Conservation (phyloP, 495 filamentous ascomycete species). For the Lophiotrema nucula region DNA sequence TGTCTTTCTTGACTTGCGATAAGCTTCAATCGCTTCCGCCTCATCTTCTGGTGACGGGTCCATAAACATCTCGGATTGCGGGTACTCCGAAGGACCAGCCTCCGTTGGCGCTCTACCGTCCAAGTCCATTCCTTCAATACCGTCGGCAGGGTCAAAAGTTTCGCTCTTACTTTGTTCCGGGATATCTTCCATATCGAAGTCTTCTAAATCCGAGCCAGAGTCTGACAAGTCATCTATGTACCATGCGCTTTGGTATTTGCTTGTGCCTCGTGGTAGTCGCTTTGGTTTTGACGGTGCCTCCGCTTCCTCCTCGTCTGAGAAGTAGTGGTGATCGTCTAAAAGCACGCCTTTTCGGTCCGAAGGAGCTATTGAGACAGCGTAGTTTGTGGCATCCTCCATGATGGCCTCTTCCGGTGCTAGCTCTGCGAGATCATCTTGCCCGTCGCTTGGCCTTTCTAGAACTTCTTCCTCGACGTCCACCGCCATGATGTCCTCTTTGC, state of each 20-base stretch:
- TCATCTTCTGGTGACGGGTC: slow-evolving; percentile 88
- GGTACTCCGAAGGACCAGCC: slow-evolving; percentile 75
- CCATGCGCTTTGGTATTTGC: slow-evolving; percentile 91
- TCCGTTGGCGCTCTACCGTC: slow-evolving; percentile 65
- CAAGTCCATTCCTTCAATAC: slow-evolving; percentile 63
- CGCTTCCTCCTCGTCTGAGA: slow-evolving; percentile 82
- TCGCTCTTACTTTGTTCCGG: slow-evolving; percentile 50
- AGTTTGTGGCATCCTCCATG: slow-evolving; percentile 65
- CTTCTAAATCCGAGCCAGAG: slow-evolving; percentile 78
- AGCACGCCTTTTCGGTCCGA: slow-evolving; percentile 74
- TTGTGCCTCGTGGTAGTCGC: slow-evolving; percentile 84
- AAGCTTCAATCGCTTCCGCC: slow-evolving; percentile 71
- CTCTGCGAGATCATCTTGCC: slow-evolving; percentile 77
- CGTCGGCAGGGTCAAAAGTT: slow-evolving; percentile 52
- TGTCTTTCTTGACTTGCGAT: slow-evolving; percentile 68
- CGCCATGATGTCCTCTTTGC: slow-evolving; percentile 65
- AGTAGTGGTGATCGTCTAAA: slow-evolving; percentile 96
- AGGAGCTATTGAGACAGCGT: slow-evolving; percentile 55
- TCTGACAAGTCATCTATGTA: slow-evolving; percentile 83
- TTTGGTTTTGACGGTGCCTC: slow-evolving; percentile 59
- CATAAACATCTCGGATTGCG: slow-evolving; percentile 86
- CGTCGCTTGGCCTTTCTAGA: slow-evolving; percentile 66
- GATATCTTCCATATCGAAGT: slow-evolving; percentile 57
- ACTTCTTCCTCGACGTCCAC: slow-evolving; percentile 59
- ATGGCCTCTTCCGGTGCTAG: slow-evolving; percentile 81